Evolutionary conservation across 2,329 filamentous ascomycete species (phyloP), one percentile per base, ranked within the genome.

Genomic region (Aspergillus sp.): DNA sequence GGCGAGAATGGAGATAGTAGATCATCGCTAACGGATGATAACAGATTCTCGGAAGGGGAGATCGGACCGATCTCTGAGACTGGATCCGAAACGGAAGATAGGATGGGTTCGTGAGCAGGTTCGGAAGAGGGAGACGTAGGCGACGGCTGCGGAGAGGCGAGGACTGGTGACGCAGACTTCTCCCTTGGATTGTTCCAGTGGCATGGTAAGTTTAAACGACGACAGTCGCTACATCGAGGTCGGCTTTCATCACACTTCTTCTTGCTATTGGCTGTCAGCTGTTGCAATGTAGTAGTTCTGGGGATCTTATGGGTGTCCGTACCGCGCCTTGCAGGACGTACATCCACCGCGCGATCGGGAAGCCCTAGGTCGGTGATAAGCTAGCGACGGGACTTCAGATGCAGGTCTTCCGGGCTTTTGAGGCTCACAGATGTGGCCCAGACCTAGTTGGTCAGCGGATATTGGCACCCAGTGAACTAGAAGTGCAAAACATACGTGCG

Each of bases 321-420:
- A 69, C 66, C 65, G 66, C 32, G 63, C 53, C 62, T 71, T 71
- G 64, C 69, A 72, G 55, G 65, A 64, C 12, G 70, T 25, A 58
- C 69, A 72, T 10, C 67, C 69, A 13, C 65, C 64, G 9, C 67
- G 67, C 32, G 70, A 72, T 17, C 69, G 64, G 23, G 64, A 71
- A 55, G 65, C 66, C 57, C 64, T 62, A n/a, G 65, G 68, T 17
- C 66, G 63, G 32, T 61, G 65, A 54, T 57, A 43, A n/a, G 48
- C 47, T 23, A 50, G 30, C 9, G 32, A 50, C 9, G 48, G 52
- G n/a, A 49, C 39, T 5, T 43, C 21, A 17, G 49, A 28, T 7
- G 51, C 2, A n/a, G 56, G 58, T 47, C 56, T 58, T 0, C 56
- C 57, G 13, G 63, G 51, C 32, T 53, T 56, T 32, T 66, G 64